Percentiles rank a stretch among this genome's conserved stretches.
phyloP scores from a whole-genome alignment of 768 basidiomycete species.

The Sporobolomyces roseus region DNA sequence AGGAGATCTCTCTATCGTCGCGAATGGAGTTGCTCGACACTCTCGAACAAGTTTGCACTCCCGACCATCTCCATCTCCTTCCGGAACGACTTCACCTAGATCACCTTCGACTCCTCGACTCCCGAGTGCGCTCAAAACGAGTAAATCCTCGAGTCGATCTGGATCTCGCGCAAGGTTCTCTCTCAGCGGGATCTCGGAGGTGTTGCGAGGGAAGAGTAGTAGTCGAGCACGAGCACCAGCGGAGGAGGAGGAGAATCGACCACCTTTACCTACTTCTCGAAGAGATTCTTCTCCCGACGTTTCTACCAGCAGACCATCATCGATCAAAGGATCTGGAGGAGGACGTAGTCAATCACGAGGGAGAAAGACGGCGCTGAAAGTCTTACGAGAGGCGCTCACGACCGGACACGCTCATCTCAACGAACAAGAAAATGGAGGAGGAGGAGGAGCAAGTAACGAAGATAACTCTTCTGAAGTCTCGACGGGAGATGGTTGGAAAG shows the following conservation, averaged over 20 bases:
- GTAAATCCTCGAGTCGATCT: background rate
- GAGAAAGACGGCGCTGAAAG: conserved; percentile 38
- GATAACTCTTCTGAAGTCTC: conserved; percentile 46
- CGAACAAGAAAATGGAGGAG: background rate
- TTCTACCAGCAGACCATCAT: conserved; percentile 20
- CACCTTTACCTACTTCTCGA: background rate
- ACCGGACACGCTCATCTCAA: conserved; percentile 21
- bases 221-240: conserved; percentile 1
- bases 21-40: conserved; percentile 3
- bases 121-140: conserved; percentile 17
- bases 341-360: conserved; percentile 34
- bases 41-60: background rate
- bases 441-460: conserved; percentile 11
- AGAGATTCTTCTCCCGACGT: conserved; percentile 9
- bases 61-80: background rate
- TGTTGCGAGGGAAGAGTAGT: conserved; percentile 32
- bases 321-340: background rate
- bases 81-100: conserved; percentile 2
- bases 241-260: background rate
- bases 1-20: background rate
- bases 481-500: conserved; percentile 62
- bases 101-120: background rate
- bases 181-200: conserved; percentile 24
- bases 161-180: conserved; percentile 28
- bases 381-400: conserved; percentile 31